phyloP scores from a whole-genome alignment of 495 filamentous ascomycete species.

The Barbatosphaeria neglecta region DNA sequence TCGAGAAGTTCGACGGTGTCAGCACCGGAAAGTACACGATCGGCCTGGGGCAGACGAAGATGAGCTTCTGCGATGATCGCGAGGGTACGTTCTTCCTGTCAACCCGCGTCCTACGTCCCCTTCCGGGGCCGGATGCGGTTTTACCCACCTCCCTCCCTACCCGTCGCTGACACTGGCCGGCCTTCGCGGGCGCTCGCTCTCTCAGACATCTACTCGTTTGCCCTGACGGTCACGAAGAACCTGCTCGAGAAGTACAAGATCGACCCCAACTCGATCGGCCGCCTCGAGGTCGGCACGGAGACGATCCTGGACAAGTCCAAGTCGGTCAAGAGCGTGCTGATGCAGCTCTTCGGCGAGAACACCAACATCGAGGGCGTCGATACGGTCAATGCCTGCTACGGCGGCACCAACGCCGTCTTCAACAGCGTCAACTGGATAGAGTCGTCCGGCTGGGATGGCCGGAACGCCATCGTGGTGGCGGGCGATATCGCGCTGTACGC shows the following conservation, averaged over 20 bases:
- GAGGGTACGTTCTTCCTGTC: slow-evolving; percentile 71
- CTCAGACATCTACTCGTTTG: slow-evolving; percentile 93
- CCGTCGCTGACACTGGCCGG: slow-evolving; percentile 4
- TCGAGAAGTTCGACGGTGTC: slow-evolving; percentile 98
- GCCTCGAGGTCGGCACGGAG: slow-evolving; percentile 96
- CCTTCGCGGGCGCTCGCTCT: not conserved
- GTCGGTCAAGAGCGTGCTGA: slow-evolving; percentile 98
- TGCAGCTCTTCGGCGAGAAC: slow-evolving; percentile 85
- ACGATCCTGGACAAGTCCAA: slow-evolving; percentile 99
- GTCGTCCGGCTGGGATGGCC: slow-evolving; percentile 95
- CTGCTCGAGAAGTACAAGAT: slow-evolving; percentile 89
- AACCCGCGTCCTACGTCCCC: no score
- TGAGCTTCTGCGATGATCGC: slow-evolving; percentile 99
- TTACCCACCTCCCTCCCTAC: not conserved
- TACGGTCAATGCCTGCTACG: slow-evolving; percentile 96
- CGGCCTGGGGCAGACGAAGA: slow-evolving; percentile 97
- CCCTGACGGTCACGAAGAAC: slow-evolving; percentile 78
- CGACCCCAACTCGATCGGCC: slow-evolving; percentile 79
- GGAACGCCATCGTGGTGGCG: slow-evolving; percentile 84
- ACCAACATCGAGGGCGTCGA: slow-evolving; percentile 95
- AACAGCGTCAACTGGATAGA: slow-evolving; percentile 97
- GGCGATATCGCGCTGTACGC: slow-evolving; percentile 98
- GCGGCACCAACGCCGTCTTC: slow-evolving; percentile 94
- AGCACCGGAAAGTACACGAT: slow-evolving; percentile 94
- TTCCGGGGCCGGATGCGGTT: no score